Base-by-base conservation (phyloP, 2,329 filamentous ascomycete species). In the Albophoma yamanashiensis region DNA sequence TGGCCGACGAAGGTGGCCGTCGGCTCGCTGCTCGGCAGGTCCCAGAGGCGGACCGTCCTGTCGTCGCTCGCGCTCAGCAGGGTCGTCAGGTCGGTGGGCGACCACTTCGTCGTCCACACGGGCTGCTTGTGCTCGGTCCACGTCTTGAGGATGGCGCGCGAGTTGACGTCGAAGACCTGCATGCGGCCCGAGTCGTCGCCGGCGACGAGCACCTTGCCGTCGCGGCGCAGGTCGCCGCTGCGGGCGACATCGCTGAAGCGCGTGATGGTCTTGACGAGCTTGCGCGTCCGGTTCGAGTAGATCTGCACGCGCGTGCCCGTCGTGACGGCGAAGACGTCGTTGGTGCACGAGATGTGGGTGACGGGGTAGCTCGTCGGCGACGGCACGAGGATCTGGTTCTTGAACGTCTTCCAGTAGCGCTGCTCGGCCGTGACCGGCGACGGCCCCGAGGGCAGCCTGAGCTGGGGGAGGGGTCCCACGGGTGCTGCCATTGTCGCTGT, bases 101-200 rank as follows among this genome's bases (percentile, higher is more conserved):
- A 93, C 82, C 95, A 99, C 73, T 88, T 88, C 55, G 92, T 93
- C 31, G 88, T 85, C 88, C 93, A 97, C 31, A 96, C 91, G 17
- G 94, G 91, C 79, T 96, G 92, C 76, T 92, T 92, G 78, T 97
- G 93, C 67, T 92, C 86, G 64, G 88, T 86, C 93, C 94, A 99
- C 58, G 93, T 97, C 79, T 94, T 93, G 67, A 99, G 78, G 65
- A 99, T 96, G 4, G 92, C 92, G 64, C 94, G 84, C 60, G 92
- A 93, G 53, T 71, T 87, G 58, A 96, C 86, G 70, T 99, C 94
- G 70, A 97, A 99, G 15, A 97, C 92, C 75, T 99, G 95, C 66
- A 99, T 90, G 63, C 88, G 87, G 60, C 95, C 95, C 47, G 86
- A 89, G 71, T 97, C 93, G 67, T 97, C 93, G 68, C 93, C 93